These are phyloP conservation scores for Globisporangium viniferum DNA, from an alignment of 352 stramenopile genomes.

Conservation along the genomic window DNA sequence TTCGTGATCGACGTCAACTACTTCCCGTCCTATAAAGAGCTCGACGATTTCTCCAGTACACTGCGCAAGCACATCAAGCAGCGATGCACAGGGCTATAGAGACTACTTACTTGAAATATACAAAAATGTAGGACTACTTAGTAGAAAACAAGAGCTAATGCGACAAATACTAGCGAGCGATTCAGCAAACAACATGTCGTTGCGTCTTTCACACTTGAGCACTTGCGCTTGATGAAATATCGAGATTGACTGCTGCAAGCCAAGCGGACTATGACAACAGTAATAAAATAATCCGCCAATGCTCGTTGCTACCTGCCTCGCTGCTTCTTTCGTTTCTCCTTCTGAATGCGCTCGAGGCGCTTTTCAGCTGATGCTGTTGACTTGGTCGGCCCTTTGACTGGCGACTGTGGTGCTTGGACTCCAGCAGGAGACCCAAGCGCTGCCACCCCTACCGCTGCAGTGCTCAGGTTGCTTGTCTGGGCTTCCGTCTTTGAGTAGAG, in stretches of 20 bases:
- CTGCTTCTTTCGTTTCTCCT: slow-evolving; percentile 17
- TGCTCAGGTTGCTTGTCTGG: neutral
- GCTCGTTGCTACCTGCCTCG: neutral
- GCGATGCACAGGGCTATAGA: slow-evolving; percentile 19
- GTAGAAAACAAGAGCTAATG: neutral
- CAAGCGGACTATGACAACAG: neutral
- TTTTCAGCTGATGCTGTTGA: slow-evolving; percentile 6
- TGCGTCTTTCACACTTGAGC: no score
- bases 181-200: neutral
- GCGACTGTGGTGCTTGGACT: neutral
- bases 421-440: neutral
- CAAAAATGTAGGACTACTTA: neutral
- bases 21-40: slow-evolving; percentile 84
- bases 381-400: slow-evolving; percentile 2
- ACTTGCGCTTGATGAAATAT: neutral
- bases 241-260: neutral
- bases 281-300: neutral
- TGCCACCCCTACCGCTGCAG: neutral
- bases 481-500: slow-evolving; percentile 14
- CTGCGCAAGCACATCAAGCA: slow-evolving; percentile 63
- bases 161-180: neutral
- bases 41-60: slow-evolving; percentile 57
- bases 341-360: slow-evolving; percentile 20
- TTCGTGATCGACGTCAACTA: slow-evolving; percentile 88
- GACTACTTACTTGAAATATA: neutral